Evolutionary conservation across 148 eudicot species (phyloP), one percentile per base, ranked within the genome.

Genomic region (Spergularia bocconei): DNA sequence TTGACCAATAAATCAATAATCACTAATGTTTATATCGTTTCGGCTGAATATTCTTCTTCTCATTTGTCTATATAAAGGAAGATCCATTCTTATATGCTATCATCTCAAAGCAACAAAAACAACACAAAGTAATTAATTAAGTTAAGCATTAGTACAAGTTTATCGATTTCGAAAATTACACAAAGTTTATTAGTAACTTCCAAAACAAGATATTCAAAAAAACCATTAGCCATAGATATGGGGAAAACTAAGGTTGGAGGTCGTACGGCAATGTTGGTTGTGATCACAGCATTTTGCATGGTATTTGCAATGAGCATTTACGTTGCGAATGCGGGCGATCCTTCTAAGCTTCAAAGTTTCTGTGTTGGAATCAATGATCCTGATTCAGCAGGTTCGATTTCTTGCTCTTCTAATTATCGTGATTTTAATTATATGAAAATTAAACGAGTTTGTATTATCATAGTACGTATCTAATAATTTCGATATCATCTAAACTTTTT

Each of bases 281-380:
- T 25, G 12, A 61, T 14, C 7, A 11, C 20, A 58, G 25, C 11
- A 11, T 58, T 69, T 69, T 69, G 59, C 72, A 52, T 69, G 72
- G 72, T 19, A 69, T 72, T 60, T 61, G 57, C 69, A 15, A 73
- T 41, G 51, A 50, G 59, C 21, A 48, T 73, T 62, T 29, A 62
- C 69, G 76, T 62, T 2, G 23, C 69, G n/a, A 62, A 8, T 62
- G 76, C 76, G 2, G 39, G 59, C n/a, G 69, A 62, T 50, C 69
- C 76, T 62, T 7, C 69, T 15, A 56, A 41, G 2, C 76, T 73
- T 50, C 76, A 73, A 25, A 64, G 57, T 63, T 73, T 63, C 20
- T 73, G 76, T 73, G 29, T 73, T 11, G 76, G 58, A 25, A 36
- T 63, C 29, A 50, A 48, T 29, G 69, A 73, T 7, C 33, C 58